Base-by-base conservation (phyloP, 2,329 filamentous ascomycete genomes). In the Neonectria neomacrospora region DNA sequence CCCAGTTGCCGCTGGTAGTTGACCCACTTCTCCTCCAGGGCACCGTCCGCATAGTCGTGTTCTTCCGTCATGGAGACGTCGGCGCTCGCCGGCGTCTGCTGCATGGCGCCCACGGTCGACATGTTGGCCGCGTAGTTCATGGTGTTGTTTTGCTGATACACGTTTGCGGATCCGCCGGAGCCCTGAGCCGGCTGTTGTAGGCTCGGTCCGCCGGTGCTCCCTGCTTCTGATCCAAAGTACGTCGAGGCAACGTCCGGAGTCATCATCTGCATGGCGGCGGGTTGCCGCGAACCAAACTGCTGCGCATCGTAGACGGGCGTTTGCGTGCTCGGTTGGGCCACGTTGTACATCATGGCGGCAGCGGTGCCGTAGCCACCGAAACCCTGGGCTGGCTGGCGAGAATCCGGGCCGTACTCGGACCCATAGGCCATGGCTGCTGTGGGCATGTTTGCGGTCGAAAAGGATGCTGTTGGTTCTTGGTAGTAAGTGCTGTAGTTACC, bases 301-400 rank as follows among this genome's bases (percentile, higher is more conserved):
- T 90, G 88, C 75, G 88, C 82, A 79, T 95, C 91, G 81, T 96
- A 97, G 80, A 90, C 83, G 81, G 87, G 78, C 80, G 82, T 83
- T 80, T 88, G 86, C 67, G 84, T 80, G 65, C 81, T 82, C 73
- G 88, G 82, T 76, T 90, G 89, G 75, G 85, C 82, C 73, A 94
- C 90, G 80, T 89, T 90, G 83, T 96, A 96, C 86, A 96, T 90
- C 82, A 95, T 88, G 67, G 87, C 87, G 58, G 87, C 81, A 39
- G 70, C 67, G 57, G 89, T 79, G 73, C 82, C 89, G 82, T 86
- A 91, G 77, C 81, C 82, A 74, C 81, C 78, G 73, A 88, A 89
- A 69, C 77, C 78, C 71, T 85, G 85, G 66, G 84, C 78, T 73
- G 84, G 84, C 67, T 85, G 85, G 66, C 86, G 83, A 69, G 85